A percentile compares a stretch with the other conserved stretches of the same genome.
phyloP scores from a whole-genome alignment of 257 asterid genomes.

The Echium plantagineum region DNA sequence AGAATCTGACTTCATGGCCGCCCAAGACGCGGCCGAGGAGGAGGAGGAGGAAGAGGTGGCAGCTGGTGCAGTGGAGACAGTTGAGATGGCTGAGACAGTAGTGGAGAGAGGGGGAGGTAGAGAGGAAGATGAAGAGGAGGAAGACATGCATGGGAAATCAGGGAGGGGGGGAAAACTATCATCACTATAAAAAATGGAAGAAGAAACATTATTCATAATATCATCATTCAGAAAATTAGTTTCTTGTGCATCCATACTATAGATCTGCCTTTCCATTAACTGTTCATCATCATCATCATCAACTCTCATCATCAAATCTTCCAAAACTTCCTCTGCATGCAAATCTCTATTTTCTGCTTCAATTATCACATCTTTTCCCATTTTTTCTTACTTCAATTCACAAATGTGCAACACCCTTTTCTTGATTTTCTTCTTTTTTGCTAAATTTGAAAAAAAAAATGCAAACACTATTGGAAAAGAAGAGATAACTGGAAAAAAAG shows the following conservation, averaged over 20 bases:
- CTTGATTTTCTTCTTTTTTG: neutral
- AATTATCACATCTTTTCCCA: neutral
- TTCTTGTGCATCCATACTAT: too few species aligned
- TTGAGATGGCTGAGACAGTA: constrained; percentile 27
- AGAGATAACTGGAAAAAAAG: neutral
- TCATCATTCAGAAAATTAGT: constrained; percentile 11
- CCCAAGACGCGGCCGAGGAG: constrained; percentile 28
- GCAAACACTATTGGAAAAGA: too few species aligned
- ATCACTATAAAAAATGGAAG: constrained; percentile 41
- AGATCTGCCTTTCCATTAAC: neutral
- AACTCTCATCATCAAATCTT: constrained; percentile 44
- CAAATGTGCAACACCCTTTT: neutral
- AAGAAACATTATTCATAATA: constrained; percentile 25
- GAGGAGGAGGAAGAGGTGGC: constrained; percentile 9
- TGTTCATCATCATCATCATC: constrained; percentile 16
- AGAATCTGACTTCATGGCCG: constrained; percentile 19
- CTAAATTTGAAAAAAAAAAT: too few species aligned
- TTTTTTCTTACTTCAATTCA: neutral
- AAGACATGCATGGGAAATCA: constrained; percentile 87
- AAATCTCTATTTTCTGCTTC: constrained; percentile 17
- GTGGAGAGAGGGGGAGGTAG: constrained; percentile 22
- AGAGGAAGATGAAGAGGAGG: constrained; percentile 74
- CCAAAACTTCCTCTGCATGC: constrained; percentile 5
- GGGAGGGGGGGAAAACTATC: constrained; percentile 49
- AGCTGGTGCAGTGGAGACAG: constrained; percentile 19